These are phyloP conservation scores for Sabuloglossum arenarium DNA, from an alignment of 495 filamentous ascomycete species.

Conservation along the genomic window DNA sequence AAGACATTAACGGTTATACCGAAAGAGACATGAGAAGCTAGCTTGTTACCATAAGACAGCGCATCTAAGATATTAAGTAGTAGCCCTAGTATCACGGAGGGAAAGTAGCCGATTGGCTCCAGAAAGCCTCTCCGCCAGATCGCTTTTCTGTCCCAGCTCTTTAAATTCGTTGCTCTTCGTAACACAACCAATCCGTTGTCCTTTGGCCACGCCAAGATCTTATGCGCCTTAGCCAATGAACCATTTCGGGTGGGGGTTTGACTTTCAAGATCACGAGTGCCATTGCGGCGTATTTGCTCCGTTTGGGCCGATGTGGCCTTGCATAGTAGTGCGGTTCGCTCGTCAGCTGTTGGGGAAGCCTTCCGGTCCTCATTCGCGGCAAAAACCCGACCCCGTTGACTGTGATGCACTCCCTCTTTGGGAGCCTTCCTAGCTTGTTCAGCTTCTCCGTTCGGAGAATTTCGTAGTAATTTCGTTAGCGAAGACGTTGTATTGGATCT, in stretches of 20 bases:
- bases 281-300: background rate
- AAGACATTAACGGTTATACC: background rate
- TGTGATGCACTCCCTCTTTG: conserved; percentile 10
- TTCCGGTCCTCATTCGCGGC: background rate
- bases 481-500: conserved; percentile 29
- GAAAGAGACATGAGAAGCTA: background rate
- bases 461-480: conserved; percentile 40
- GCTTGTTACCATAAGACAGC: conserved; percentile 60
- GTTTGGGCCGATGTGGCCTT: conserved; percentile 9
- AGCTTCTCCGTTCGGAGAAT: conserved; percentile 21
- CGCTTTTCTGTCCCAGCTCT: conserved; percentile 44
- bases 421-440: background rate
- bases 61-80: conserved; percentile 87
- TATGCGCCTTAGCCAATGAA: background rate
- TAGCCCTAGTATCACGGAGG: conserved; percentile 71
- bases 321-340: conserved; percentile 23
- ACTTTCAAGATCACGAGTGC: conserved; percentile 17
- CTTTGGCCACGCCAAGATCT: background rate
- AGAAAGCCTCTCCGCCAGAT: conserved; percentile 44
- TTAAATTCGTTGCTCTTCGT: conserved; percentile 30
- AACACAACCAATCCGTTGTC: conserved; percentile 1
- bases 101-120: conserved; percentile 46
- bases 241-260: conserved; percentile 8
- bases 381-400: conserved; percentile 11
- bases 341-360: conserved; percentile 10